Evolutionary conservation across 225 moss, liverwort and hornwort genomes (phyloP).

Genomic region (Pseudisothecium myosuroides): DNA sequence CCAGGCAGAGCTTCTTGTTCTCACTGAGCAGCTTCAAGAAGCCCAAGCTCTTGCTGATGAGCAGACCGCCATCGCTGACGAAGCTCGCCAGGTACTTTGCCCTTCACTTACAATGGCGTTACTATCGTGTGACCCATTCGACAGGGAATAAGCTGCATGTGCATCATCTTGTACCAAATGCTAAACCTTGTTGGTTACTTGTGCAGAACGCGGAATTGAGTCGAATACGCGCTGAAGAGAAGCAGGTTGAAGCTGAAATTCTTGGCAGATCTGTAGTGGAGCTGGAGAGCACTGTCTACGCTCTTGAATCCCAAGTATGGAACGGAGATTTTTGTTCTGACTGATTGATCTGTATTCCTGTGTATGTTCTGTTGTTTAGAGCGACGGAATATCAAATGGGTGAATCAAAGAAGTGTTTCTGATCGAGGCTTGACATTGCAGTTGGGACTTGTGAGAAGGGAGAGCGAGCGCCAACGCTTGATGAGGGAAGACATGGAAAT

Average conservation of each 20-base stretch:
- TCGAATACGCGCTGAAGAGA: slow-evolving; percentile 56
- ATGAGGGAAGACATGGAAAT: slow-evolving; percentile 67
- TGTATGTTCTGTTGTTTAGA: neutral
- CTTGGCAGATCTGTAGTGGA: slow-evolving; percentile 75
- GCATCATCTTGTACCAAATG: neutral
- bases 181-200: neutral
- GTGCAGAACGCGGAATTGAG: slow-evolving; percentile 62
- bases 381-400: neutral
- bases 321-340: neutral
- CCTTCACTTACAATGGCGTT: neutral
- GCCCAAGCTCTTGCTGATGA: slow-evolving; percentile 59
- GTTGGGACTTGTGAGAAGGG: slow-evolving; percentile 68
- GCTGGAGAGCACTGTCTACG: slow-evolving; percentile 88
- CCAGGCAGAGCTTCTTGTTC: slow-evolving; percentile 51
- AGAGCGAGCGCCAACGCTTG: slow-evolving; percentile 61
- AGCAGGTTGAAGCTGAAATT: slow-evolving; percentile 57
- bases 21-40: slow-evolving; percentile 63
- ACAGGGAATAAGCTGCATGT: neutral
- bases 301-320: slow-evolving; percentile 82
- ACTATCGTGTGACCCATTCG: neutral
- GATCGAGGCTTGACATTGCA: slow-evolving; percentile 10
- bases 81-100: slow-evolving; percentile 62
- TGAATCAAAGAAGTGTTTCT: neutral
- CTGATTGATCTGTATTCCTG: neutral
- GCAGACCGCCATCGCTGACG: slow-evolving; percentile 34